phyloP scores from a whole-genome alignment of 2,329 filamentous ascomycete genomes.

The Fusarium sp. region DNA sequence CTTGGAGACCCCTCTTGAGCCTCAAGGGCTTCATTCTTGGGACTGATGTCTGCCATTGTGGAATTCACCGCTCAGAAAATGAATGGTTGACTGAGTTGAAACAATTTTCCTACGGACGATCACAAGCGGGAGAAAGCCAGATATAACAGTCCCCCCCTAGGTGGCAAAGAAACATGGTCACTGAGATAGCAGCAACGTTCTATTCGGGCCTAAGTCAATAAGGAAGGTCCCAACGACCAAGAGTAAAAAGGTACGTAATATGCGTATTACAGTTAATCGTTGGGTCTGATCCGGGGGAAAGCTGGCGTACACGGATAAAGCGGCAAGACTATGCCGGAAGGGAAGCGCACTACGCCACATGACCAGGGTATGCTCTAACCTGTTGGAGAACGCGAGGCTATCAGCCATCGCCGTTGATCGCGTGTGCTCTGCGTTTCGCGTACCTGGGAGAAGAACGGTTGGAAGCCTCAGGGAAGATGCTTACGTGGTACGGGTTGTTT shows the following conservation, averaged over 20 bases:
- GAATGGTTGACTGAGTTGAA: not conserved
- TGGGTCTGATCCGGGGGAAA: conserved; percentile 9
- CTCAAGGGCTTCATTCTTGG: conserved; percentile 33
- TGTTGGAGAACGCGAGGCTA: not conserved
- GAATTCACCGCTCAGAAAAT: not conserved
- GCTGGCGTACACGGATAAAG: conserved; percentile 30
- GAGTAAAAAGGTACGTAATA: conserved; percentile 27
- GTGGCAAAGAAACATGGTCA: conserved; percentile 8
- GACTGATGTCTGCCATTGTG: conserved; percentile 36
- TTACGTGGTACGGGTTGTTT: not conserved
- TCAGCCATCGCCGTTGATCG: conserved; percentile 13
- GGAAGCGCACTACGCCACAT: conserved; percentile 19
- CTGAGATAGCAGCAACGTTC: not conserved
- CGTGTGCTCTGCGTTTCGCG: not conserved
- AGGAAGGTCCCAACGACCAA: conserved; percentile 29
- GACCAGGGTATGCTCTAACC: conserved; percentile 11
- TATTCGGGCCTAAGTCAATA: conserved; percentile 24
- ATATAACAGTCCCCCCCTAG: conserved; percentile 12
- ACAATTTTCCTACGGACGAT: not conserved
- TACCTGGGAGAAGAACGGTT: not conserved
- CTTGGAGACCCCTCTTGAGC: conserved; percentile 20
- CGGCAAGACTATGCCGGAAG: conserved; percentile 35
- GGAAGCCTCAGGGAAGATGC: not conserved
- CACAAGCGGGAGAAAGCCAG: conserved; percentile 9
- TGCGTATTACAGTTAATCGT: conserved; percentile 6